A percentile compares a stretch with the other conserved stretches of the same genome.
Conservation (phyloP, 2,329 filamentous ascomycete genomes). For the Metarhizium sp. region DNA sequence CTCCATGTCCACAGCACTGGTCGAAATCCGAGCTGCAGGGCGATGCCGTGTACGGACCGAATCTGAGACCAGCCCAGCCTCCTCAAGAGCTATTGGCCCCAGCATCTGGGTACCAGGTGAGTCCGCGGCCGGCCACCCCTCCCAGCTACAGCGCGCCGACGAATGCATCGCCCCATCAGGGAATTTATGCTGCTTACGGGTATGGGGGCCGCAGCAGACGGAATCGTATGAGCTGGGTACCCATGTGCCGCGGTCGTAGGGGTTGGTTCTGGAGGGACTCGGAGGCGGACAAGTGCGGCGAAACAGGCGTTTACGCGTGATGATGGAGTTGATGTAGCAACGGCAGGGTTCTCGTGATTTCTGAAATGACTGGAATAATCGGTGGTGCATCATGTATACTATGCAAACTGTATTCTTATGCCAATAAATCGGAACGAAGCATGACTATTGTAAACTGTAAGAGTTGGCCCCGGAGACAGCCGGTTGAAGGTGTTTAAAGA, state of each 20-base stretch:
- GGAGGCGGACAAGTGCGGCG: no score
- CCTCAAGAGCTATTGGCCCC: slow-evolving; percentile 15
- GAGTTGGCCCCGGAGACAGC: no score
- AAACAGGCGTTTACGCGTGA: no score
- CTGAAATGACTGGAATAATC: no score
- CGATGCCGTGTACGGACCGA: slow-evolving; percentile 12
- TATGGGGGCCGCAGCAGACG: slow-evolving; percentile 27
- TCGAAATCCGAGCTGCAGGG: slow-evolving; percentile 19
- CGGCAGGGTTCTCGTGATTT: no score
- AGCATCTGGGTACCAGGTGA: slow-evolving; percentile 9
- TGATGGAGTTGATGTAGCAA: no score
- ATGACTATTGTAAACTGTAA: no score
- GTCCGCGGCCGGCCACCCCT: slow-evolving; percentile 9
- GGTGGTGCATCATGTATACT: no score
- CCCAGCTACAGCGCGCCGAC: slow-evolving; percentile 8
- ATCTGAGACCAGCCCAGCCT: slow-evolving; percentile 8
- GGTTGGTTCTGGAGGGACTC: no score
- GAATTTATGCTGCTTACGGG: slow-evolving; percentile 5
- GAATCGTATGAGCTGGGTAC: slow-evolving; percentile 22
- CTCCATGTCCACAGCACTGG: slow-evolving; percentile 11
- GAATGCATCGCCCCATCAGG: slow-evolving; percentile 5
- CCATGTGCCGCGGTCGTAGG: slow-evolving; percentile 4
- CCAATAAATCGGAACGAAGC: no score
- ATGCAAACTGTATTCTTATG: no score
- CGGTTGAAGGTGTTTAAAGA: no score